phyloP scores from a whole-genome alignment of 225 moss, liverwort and hornwort genomes.

The Marchantia paleacea region DNA sequence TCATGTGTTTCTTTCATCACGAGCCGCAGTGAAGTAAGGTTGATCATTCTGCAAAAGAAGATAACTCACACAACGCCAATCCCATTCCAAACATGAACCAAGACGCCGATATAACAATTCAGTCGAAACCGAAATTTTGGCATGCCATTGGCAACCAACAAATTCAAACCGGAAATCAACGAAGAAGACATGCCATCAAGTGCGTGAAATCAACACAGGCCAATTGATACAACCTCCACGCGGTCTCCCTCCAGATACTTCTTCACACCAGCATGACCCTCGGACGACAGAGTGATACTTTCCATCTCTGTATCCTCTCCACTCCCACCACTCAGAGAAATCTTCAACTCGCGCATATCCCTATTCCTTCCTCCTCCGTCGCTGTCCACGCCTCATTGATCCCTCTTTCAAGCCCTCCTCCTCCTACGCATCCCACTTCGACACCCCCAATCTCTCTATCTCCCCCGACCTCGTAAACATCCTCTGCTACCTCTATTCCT shows the following conservation, averaged over 20 bases:
- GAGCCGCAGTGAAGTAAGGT: not conserved
- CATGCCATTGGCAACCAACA: not conserved
- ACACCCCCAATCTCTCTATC: too few species aligned
- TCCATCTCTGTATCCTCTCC: constrained; percentile 23
- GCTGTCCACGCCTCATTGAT: not conserved
- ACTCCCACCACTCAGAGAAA: not conserved
- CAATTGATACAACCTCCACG: constrained; percentile 51
- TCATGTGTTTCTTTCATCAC: constrained; percentile 2
- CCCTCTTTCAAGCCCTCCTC: not conserved
- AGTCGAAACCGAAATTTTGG: not conserved
- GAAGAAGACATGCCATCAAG: not conserved
- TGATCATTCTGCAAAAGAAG: not conserved
- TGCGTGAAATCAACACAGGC: constrained; percentile 11
- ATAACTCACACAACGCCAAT: constrained; percentile 6
- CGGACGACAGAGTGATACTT: constrained; percentile 5
- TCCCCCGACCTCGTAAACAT: not conserved
- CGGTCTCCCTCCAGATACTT: constrained; percentile 45
- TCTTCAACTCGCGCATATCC: constrained; percentile 1
- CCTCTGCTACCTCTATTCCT: not conserved
- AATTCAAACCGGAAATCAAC: not conserved
- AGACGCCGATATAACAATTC: constrained; percentile 2
- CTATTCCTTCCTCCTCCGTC: not conserved
- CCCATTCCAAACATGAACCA: not conserved
- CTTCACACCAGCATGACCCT: constrained; percentile 24
- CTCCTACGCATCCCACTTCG: not conserved